Evolutionary conservation across 768 basidiomycete genomes (phyloP), one percentile per base, ranked within the genome.

Genomic region (Cyathus striatus): DNA sequence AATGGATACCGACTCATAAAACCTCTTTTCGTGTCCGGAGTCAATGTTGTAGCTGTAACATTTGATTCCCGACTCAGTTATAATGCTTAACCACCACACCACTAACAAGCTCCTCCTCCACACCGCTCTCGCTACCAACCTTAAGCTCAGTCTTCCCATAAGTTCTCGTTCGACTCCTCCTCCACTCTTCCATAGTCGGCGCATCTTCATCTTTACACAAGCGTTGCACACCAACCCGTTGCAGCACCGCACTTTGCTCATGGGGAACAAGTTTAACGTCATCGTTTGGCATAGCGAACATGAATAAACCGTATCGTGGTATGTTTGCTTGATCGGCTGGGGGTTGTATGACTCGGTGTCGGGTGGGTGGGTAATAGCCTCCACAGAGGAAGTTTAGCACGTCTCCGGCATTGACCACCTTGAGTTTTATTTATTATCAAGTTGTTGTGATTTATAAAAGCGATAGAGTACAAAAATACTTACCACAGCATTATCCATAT

Each of bases 341-440:
- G 2, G 79, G 81, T 49, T 76, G 75, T 3, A 79, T 64, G 14
- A 83, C 79, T 12, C 79, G 73, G 40, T 37, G 10, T 30, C 5
- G 16, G 16, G 16, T 23, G n/a, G 20, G 21, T 33, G 20, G n/a
- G 13, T 23, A 21, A 21, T 64, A 80, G 1, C 79, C 79, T 1
- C 81, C 79, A 1, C 76, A 78, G 18, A 83, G 65, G 51, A 81
- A 78, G 40, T 81, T 73, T 48, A 84, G 53, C 0, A 71, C 70
- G 45, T 82, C 81, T 4, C 80, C 81, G 0, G 75, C 68, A 40
- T 83, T 82, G 37, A 84, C 66, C 6, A 79, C 69, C 81, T 81
- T 25, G n/a, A n/a, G n/a, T n/a, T n/a, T n/a, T n/a, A n/a, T n/a
- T n/a, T n/a, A n/a, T n/a, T n/a, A n/a, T n/a, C n/a, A n/a, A n/a